A percentile compares a stretch with the other conserved stretches of the same genome.
Conservation (phyloP, 441 rosid genomes). For the Pelargonium australe region DNA sequence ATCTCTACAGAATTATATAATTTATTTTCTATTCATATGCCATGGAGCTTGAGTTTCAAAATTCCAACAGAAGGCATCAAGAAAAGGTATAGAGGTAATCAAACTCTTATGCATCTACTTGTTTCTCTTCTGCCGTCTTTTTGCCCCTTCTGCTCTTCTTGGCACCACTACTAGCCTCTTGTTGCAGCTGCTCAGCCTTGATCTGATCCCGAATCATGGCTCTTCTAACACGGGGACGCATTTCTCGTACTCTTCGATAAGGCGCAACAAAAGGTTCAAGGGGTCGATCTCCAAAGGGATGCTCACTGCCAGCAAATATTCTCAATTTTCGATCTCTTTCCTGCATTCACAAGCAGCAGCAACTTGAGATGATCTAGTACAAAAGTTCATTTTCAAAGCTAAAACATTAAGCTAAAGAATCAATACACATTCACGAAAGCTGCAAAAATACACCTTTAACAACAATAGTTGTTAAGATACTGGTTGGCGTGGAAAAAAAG, state of each 20-base stretch:
- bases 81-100: not conserved
- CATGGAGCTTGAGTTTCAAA: too few species aligned
- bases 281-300: constrained; percentile 80
- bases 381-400: not conserved
- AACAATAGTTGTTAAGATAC: not conserved
- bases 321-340: constrained; percentile 89
- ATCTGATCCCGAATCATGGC: constrained; percentile 90
- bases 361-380: constrained; percentile 7
- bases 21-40: too few species aligned
- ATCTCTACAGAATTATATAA: too few species aligned
- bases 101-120: constrained; percentile 23
- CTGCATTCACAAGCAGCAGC: constrained; percentile 36
- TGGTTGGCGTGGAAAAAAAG: not conserved
- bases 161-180: constrained; percentile 22
- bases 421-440: not conserved
- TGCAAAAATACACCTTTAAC: not conserved
- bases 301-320: constrained; percentile 76
- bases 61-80: too few species aligned
- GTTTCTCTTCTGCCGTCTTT: constrained; percentile 38
- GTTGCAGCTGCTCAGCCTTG: constrained; percentile 64
- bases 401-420: not conserved
- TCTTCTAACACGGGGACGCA: constrained; percentile 89
- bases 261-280: constrained; percentile 76
- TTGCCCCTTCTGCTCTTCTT: constrained; percentile 45
- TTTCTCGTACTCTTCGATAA: constrained; percentile 73